phyloP scores from a whole-genome alignment of 768 basidiomycete genomes.

The Suillus lakei region DNA sequence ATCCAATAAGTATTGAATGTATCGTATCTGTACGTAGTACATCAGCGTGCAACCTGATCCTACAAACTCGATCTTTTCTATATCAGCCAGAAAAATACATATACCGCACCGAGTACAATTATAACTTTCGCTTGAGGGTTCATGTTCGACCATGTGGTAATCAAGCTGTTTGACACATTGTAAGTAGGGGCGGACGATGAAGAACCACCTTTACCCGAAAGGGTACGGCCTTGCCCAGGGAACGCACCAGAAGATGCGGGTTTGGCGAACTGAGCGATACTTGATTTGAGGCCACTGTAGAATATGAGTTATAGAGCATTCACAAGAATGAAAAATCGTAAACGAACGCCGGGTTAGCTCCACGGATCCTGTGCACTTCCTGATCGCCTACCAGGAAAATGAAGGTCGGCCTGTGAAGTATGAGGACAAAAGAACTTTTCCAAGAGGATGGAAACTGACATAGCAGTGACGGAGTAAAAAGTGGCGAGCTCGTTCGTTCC shows the following conservation, averaged over 20 bases:
- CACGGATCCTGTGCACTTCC: constrained; percentile 74
- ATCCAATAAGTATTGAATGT: not conserved
- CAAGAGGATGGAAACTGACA: constrained; percentile 49
- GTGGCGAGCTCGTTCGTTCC: constrained; percentile 69
- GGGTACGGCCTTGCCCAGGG: constrained; percentile 73
- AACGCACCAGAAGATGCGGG: constrained; percentile 53
- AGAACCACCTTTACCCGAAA: constrained; percentile 49
- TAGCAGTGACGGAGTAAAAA: constrained; percentile 68
- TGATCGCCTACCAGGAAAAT: constrained; percentile 70
- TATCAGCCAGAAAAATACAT: constrained; percentile 57
- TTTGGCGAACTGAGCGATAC: constrained; percentile 57
- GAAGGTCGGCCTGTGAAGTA: constrained; percentile 73
- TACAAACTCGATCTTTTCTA: constrained; percentile 16
- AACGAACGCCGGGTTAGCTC: constrained; percentile 69
- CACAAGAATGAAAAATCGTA: constrained; percentile 2
- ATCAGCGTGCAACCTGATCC: not conserved
- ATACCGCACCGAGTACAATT: constrained; percentile 64
- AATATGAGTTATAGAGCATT: constrained; percentile 9
- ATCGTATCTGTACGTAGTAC: not conserved
- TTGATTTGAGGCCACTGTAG: constrained; percentile 62
- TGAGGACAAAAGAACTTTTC: not conserved
- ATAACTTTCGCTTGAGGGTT: constrained; percentile 73
- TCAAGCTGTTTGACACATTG: constrained; percentile 37
- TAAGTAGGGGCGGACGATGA: constrained; percentile 41
- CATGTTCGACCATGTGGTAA: constrained; percentile 49